Evolutionary conservation across 805 yeast species (phyloP).

Genomic region (Cyberlindnera mississippiensis): DNA sequence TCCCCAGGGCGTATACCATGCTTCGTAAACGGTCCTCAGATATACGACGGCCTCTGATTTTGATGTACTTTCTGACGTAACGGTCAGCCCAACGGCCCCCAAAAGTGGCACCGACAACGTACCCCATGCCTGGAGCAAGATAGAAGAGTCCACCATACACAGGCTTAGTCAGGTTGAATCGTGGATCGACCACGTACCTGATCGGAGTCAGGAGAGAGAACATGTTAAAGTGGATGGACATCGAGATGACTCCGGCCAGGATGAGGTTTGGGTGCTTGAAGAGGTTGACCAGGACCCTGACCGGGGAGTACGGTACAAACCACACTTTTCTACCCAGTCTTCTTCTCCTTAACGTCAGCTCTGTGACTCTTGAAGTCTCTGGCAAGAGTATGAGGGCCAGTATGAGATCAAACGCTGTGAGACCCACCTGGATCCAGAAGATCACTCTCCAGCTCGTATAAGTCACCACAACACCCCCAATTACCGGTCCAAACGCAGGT

Average conservation of each 20-base stretch:
- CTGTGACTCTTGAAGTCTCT: slow-evolving; percentile 35
- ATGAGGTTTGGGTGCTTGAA: slow-evolving; percentile 41
- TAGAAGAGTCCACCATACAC: slow-evolving; percentile 50
- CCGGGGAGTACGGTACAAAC: slow-evolving; percentile 43
- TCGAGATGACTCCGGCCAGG: slow-evolving; percentile 40
- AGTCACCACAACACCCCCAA: slow-evolving; percentile 51
- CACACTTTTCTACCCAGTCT: slow-evolving; percentile 35
- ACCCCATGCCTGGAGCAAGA: slow-evolving; percentile 56
- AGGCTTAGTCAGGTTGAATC: slow-evolving; percentile 46
- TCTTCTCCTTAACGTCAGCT: slow-evolving; percentile 17
- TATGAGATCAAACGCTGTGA: slow-evolving; percentile 35
- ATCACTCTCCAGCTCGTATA: slow-evolving; percentile 51
- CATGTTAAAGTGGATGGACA: slow-evolving; percentile 45
- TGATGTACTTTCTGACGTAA: slow-evolving; percentile 40
- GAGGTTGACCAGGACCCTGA: slow-evolving; percentile 38
- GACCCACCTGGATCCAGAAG: slow-evolving; percentile 45
- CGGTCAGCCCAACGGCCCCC: slow-evolving; percentile 54
- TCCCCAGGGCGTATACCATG: slow-evolving; percentile 31
- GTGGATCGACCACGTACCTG: slow-evolving; percentile 50
- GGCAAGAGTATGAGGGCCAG: slow-evolving; percentile 39
- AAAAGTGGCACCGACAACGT: slow-evolving; percentile 42
- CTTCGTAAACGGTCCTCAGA: slow-evolving; percentile 52
- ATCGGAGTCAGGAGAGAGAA: slow-evolving; percentile 51
- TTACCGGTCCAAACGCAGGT: slow-evolving; percentile 48
- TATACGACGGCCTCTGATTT: slow-evolving; percentile 36